Conservation (phyloP, 306 rosid genomes). For the Mimosa bimucronata region DNA sequence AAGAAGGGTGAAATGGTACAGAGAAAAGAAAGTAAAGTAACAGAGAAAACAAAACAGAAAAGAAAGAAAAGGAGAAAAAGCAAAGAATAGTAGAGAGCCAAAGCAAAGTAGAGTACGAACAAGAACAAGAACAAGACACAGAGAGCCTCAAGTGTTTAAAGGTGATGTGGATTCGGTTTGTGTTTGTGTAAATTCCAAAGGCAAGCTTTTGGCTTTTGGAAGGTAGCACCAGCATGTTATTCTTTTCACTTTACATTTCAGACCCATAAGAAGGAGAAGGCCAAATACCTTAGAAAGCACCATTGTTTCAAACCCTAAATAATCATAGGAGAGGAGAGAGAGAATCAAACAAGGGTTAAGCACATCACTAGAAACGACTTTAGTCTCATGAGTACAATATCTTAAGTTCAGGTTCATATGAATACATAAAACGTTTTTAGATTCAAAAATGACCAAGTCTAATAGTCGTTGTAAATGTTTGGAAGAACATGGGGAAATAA, state of each 20-base stretch:
- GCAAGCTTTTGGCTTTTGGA: constrained; percentile 29
- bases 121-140: background rate
- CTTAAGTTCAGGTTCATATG: too few species aligned
- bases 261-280: background rate
- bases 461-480: too few species aligned
- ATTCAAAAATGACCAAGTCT: too few species aligned
- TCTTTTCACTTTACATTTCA: constrained; percentile 4
- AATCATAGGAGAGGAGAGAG: background rate
- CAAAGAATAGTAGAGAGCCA: background rate
- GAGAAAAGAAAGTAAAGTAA: background rate
- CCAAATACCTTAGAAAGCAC: background rate
- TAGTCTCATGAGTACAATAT: too few species aligned
- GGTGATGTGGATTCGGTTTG: constrained; percentile 27
- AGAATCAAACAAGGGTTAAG: background rate
- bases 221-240: constrained; percentile 11
- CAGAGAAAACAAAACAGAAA: background rate
- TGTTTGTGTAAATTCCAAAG: constrained; percentile 34
- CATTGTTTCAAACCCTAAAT: background rate
- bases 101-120: background rate
- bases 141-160: background rate
- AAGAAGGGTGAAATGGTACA: constrained; percentile 11
- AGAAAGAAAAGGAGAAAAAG: background rate
- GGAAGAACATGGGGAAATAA: too few species aligned
- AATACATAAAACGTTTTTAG: too few species aligned
- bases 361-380: too few species aligned